Base-by-base conservation (phyloP, 768 basidiomycete species). In the Mycena galericulata region DNA sequence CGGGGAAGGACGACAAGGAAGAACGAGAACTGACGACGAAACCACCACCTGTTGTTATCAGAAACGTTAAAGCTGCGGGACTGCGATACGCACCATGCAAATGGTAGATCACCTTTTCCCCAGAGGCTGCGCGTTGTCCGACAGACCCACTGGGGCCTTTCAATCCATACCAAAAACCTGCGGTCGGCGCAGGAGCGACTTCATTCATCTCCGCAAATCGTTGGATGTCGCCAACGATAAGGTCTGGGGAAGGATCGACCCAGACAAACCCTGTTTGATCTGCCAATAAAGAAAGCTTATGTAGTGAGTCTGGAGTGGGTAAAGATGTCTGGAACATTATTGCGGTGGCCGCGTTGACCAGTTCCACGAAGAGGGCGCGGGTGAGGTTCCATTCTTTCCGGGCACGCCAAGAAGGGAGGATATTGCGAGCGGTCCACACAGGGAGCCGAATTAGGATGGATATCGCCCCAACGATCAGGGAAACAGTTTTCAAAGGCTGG, bases 81-180 rank as follows among this genome's bases (percentile, higher is more conserved):
- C 36, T 62, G 75, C 57, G 4, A 79, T 36, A 61, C 58, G 77
- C 38, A 66, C 69, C 80, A 60, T 81, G 78, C 45, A 81, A 64
- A 63, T 77, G 75, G 41, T 78, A 57, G 8, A 81, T 65, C 54
- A 84, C 74, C 68, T 78, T 79, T 61, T 83, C 81, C 2, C 74
- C 75, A 38, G 72, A 64, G 27, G 69, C 56, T 5, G 77, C 74
- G 32, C 38, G 56, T 14, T 69, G 74, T 14, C 73, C 70, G 9
- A 75, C 71, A 34, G 59, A 71, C 36, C 56, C 69, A 29, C 62
- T 49, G 0, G 63, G 51, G 3, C 60, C 67, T n/a, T 64, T 49
- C 56, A 57, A 56, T 40, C 71, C 72, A 55, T 73, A 71, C 73
- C 77, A 78, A 60, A 74, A 76, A 17, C 73, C 78, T 30, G 66